Evolutionary conservation across 805 yeast species (phyloP).

Genomic region (Lachancea sp.): DNA sequence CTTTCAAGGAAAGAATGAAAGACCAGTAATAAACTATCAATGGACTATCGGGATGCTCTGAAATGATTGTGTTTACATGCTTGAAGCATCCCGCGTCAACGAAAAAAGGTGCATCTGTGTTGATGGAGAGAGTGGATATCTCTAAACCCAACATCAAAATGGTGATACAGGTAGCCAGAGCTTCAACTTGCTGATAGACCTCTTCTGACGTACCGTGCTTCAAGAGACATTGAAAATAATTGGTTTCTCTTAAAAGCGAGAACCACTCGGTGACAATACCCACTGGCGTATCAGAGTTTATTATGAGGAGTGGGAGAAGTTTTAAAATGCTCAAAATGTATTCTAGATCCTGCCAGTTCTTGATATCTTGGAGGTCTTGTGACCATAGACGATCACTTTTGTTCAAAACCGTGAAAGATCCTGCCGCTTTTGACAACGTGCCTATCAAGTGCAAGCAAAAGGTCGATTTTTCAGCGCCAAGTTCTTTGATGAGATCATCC

Average conservation of each 20-base stretch:
- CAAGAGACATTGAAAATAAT: slow-evolving; percentile 21
- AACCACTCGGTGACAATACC: slow-evolving; percentile 49
- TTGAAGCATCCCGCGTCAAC: slow-evolving; percentile 36
- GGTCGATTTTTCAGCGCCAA: slow-evolving; percentile 18
- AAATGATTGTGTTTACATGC: slow-evolving; percentile 37
- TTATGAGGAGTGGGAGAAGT: slow-evolving; percentile 36
- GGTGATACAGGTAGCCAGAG: slow-evolving; percentile 44
- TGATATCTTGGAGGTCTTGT: slow-evolving; percentile 15
- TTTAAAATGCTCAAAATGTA: slow-evolving; percentile 32
- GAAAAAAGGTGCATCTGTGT: slow-evolving; percentile 35
- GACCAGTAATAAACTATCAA: slow-evolving; percentile 63
- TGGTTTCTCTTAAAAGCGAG: slow-evolving; percentile 36
- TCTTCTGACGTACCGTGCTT: slow-evolving; percentile 9
- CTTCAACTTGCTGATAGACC: slow-evolving; percentile 33
- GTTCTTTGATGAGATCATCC: slow-evolving; percentile 16
- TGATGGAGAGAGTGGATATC: slow-evolving; percentile 39
- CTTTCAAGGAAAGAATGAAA: slow-evolving; percentile 48
- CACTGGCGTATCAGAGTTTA: slow-evolving; percentile 32
- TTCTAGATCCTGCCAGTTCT: slow-evolving; percentile 31
- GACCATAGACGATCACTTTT: slow-evolving; percentile 9
- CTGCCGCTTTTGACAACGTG: slow-evolving; percentile 6
- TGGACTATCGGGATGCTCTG: slow-evolving; percentile 37
- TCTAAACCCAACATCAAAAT: slow-evolving; percentile 53
- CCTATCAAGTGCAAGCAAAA: slow-evolving; percentile 22
- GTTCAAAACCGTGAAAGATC: slow-evolving; percentile 1